Evolutionary conservation across 176 grass and related monocot genomes (phyloP), one percentile per base, ranked within the genome.

Genomic region (Leersia perrieri): DNA sequence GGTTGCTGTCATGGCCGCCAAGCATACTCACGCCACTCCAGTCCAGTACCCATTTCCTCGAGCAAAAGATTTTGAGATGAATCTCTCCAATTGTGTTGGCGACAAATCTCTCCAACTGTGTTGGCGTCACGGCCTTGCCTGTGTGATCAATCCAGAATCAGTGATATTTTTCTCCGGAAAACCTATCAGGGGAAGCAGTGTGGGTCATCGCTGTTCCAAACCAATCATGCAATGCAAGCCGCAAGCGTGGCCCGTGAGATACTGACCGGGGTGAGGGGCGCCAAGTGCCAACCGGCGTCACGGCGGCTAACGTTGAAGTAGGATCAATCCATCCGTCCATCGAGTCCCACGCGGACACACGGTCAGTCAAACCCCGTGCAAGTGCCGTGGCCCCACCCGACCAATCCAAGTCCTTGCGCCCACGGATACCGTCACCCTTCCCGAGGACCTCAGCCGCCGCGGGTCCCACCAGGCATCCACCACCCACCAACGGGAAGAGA

Each of bases 291-390:
- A 1, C 11, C 13, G 29, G 27, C 38, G 18, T 14, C 69, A 30
- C 14, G 41, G 41, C 23, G 3, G 25, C 27, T 3, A 31, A 8
- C 16, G 18, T 22, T 5, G 34, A 23, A 11, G 35, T 4, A 1
- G n/a, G n/a, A n/a, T n/a, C n/a, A n/a, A n/a, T n/a, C n/a, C n/a
- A 40, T 12, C 4, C 11, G 40, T 58, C 66, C 64, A 16, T 12
- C 3, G 65, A 39, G 26, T 69, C 63, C 44, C 5, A 38, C 33
- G 3, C 28, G 26, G 35, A 9, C 10, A 25, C 33, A 4, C 14
- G 3, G 74, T 45, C 74, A 67, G 74, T 45, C 74, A 67, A 83
- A 66, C 2, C 45, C 72, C 76, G 40, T 66, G 77, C 34, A 7
- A 23, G 65, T 13, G 60, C 5, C 16, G 1, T 9, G 42, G 75